Conservation (phyloP, 2,329 filamentous ascomycete species). For the Aspergillus puulaauensis region DNA sequence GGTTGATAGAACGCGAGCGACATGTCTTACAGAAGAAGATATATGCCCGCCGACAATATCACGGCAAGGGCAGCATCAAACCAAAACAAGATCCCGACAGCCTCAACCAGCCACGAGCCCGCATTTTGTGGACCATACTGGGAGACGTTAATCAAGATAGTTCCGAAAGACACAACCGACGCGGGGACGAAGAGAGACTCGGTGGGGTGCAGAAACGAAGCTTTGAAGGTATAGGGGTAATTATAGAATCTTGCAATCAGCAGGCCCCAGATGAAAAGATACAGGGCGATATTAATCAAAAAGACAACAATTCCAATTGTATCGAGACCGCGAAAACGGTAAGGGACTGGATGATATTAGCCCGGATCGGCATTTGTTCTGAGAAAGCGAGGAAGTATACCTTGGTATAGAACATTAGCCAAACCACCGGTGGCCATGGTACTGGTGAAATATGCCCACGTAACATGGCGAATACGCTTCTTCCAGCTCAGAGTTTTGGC, state of each 20-base stretch:
- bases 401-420: slow-evolving; percentile 56
- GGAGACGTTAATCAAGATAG: slow-evolving; percentile 64
- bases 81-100: slow-evolving; percentile 65
- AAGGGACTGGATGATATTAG: slow-evolving; percentile 43
- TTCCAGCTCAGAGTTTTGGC: too few species aligned
- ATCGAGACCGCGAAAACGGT: slow-evolving; percentile 60
- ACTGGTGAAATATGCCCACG: slow-evolving; percentile 68
- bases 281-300: slow-evolving; percentile 64
- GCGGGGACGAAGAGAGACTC: slow-evolving; percentile 63
- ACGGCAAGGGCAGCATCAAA: slow-evolving; percentile 55
- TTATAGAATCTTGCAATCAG: slow-evolving; percentile 61
- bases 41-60: too few species aligned
- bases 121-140: slow-evolving; percentile 59
- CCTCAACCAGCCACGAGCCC: slow-evolving; percentile 56
- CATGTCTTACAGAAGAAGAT: too few species aligned
- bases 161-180: slow-evolving; percentile 60
- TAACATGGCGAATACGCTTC: slow-evolving; percentile 41
- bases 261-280: slow-evolving; percentile 51
- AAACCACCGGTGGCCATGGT: slow-evolving; percentile 74
- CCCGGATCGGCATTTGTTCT: too few species aligned
- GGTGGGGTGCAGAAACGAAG: slow-evolving; percentile 58
- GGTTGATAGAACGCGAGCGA: not conserved
- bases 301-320: slow-evolving; percentile 66
- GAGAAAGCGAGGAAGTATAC: too few species aligned
- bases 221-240: slow-evolving; percentile 48